phyloP scores from a whole-genome alignment of 495 filamentous ascomycete genomes.

The Patellaria atrata region DNA sequence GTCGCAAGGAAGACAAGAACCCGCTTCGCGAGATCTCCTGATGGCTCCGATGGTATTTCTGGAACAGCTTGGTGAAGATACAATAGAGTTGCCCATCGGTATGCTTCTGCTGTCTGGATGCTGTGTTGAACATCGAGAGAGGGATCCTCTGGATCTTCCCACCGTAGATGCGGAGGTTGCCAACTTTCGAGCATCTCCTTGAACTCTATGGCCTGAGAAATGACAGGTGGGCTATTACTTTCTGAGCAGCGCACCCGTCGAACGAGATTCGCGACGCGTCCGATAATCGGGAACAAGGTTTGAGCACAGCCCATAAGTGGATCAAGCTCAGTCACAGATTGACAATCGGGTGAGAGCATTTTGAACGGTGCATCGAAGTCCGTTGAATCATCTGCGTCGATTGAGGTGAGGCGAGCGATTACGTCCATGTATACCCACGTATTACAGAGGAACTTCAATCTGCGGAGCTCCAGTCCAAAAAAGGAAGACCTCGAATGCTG shows the following conservation, averaged over 20 bases:
- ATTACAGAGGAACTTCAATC: slow-evolving; percentile 60
- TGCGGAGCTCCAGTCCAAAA: slow-evolving; percentile 32
- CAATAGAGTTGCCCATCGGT: slow-evolving; percentile 59
- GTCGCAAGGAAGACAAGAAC: slow-evolving; percentile 48
- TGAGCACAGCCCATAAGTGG: slow-evolving; percentile 62
- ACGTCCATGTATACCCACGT: slow-evolving; percentile 77
- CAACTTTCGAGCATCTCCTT: slow-evolving; percentile 50
- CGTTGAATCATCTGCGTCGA: slow-evolving; percentile 42
- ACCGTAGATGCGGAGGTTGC: slow-evolving; percentile 39
- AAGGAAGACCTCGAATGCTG: slow-evolving; percentile 25
- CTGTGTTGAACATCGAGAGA: slow-evolving; percentile 50
- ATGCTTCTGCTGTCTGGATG: slow-evolving; percentile 59
- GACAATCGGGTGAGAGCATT: slow-evolving; percentile 27
- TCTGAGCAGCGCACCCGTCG: slow-evolving; percentile 44
- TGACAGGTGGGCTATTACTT: slow-evolving; percentile 46
- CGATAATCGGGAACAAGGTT: slow-evolving; percentile 61
- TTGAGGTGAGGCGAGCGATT: slow-evolving; percentile 57
- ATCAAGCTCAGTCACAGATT: slow-evolving; percentile 46
- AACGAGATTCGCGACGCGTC: slow-evolving; percentile 52
- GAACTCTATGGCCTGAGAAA: slow-evolving; percentile 50
- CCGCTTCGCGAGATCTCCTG: slow-evolving; percentile 46
- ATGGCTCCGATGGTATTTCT: slow-evolving; percentile 47
- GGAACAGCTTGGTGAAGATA: slow-evolving; percentile 70
- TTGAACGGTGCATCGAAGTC: slow-evolving; percentile 35
- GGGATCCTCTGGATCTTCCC: slow-evolving; percentile 54